Evolutionary conservation across 768 basidiomycete species (phyloP), one percentile per base, ranked within the genome.

Genomic region (Chalciporus sphaerocephalus): DNA sequence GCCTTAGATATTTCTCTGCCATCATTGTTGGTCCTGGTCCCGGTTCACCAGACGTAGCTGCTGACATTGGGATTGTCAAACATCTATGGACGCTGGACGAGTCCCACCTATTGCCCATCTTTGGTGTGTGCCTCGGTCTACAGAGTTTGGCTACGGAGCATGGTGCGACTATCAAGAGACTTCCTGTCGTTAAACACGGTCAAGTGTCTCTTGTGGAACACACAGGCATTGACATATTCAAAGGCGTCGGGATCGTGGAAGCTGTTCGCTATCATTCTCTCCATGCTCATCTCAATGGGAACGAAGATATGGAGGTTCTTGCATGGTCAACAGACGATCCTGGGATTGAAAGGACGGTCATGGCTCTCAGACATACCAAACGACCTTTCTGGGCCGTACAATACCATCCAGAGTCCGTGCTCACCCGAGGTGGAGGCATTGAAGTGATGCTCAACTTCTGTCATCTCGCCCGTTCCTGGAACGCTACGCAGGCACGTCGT

Each of bases 331-430:
- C 83, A 36, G 87, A 91, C 52, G 79, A 71, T 18, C 67, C 67
- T 18, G 85, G 83, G 42, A 81, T 87, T 48, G 85, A 83, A 6
- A 71, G 55, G 35, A 81, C 89, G 17, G 71, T 88, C 37, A 92
- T 92, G 89, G 87, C 81, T 32, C 67, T 77, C 21, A 76, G 74
- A 51, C 90, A 92, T 59, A 70, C 52, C 40, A 64, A 54, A 18
- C 75, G 73, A 48, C 89, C 90, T 4, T 87, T 89, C 57, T 92
- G 86, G 84, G 88, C 85, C 4, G 90, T 92, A 18, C 90, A 92
- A 58, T 92, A 92, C 60, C 90, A 92, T 60, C 90, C 90, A 6
- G 90, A 92, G 59, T 92, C 89, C 4, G 78, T 86, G 4, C 74
- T 85, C 53, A 92, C 88, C 2, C 68, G 71, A 34, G 78, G 75